Base-by-base conservation (phyloP, 1,284 basidiomycete genomes). In the Malassezia dermatis region DNA sequence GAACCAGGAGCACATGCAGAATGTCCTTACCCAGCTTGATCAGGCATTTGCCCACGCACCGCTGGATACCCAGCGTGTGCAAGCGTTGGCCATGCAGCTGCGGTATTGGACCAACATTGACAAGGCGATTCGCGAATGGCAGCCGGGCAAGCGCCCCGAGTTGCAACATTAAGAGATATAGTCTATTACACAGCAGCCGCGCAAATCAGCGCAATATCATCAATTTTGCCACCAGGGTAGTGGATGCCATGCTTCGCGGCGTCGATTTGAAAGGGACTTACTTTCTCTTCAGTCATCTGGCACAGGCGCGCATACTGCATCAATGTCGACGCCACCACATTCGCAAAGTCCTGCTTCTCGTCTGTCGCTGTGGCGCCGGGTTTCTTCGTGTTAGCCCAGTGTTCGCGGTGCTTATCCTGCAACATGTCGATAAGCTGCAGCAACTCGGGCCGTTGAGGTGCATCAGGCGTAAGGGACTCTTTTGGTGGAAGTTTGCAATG, bases 231-330 rank as follows among this genome's bases (percentile, higher is more conserved):
- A 2, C 76, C 80, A 63, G 74, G 73, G 53, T 73, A 79, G 19
- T 48, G 49, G 52, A 77, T 62, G 62, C 70, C 58, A 46, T 64
- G 61, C 63, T 69, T 71, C 10, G 54, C 63, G 8, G 59, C 63
- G 49, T 73, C 75, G n/a, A 62, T 34, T 58, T 71, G 67, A 44
- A 64, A 59, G 4, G 77, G 84, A 71, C 71, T 83, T 79, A 83
- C 82, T 65, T 85, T 84, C 51, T 82, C 73, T 78, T 82, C 82
- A 79, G 83, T 69, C 51, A 59, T 59, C 60, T 60, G 58, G 40
- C 65, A 61, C 35, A 63, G 56, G 51, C 58, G 62, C 19, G 51
- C 59, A 15, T 62, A 73, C 47, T 70, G 60, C 28, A 73, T 59
- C 37, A 71, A 28, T 19, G 55, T 57, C 8, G 49, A 52, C 15